These are phyloP conservation scores for Yamadazyma mexicana DNA, from an alignment of 1,139 yeast species.

Conservation along the genomic window DNA sequence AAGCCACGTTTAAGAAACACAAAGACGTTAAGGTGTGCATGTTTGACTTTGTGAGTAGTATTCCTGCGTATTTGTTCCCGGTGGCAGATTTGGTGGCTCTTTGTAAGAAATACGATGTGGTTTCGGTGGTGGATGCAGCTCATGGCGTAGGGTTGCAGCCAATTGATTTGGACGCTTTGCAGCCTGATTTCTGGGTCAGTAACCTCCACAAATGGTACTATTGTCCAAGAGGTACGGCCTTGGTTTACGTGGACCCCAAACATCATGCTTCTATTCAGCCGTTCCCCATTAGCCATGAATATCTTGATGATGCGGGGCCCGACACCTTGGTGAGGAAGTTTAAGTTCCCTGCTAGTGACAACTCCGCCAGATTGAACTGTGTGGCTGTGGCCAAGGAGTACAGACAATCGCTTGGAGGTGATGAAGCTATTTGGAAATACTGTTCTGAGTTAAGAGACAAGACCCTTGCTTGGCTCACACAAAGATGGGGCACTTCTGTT, in stretches of 20 bases:
- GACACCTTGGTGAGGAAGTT: conserved; percentile 40
- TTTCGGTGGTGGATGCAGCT: conserved; percentile 71
- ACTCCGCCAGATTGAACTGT: conserved; percentile 26
- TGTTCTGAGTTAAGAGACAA: conserved; percentile 32
- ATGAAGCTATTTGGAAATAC: conserved; percentile 49
- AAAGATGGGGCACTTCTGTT: conserved; percentile 38
- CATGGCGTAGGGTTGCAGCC: conserved; percentile 61
- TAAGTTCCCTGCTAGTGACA: conserved; percentile 36
- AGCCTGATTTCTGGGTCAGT: conserved; percentile 63
- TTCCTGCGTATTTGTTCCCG: conserved; percentile 66
- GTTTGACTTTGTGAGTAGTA: conserved; percentile 63
- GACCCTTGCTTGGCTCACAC: conserved; percentile 38
- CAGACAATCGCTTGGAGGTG: conserved; percentile 56
- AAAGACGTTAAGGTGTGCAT: conserved; percentile 40
- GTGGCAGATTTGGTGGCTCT: conserved; percentile 48
- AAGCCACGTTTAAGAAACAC: conserved; percentile 23
- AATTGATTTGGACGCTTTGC: conserved; percentile 39
- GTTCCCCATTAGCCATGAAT: conserved; percentile 51
- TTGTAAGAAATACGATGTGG: conserved; percentile 46
- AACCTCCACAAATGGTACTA: conserved; percentile 73
- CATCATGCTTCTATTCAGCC: conserved; percentile 56
- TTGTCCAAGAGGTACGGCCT: conserved; percentile 59
- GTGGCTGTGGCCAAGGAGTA: conserved; percentile 48
- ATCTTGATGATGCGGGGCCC: conserved; percentile 25
- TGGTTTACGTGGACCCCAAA: conserved; percentile 55